Conservation (phyloP, 495 filamentous ascomycete species). For the Collariella sp. region DNA sequence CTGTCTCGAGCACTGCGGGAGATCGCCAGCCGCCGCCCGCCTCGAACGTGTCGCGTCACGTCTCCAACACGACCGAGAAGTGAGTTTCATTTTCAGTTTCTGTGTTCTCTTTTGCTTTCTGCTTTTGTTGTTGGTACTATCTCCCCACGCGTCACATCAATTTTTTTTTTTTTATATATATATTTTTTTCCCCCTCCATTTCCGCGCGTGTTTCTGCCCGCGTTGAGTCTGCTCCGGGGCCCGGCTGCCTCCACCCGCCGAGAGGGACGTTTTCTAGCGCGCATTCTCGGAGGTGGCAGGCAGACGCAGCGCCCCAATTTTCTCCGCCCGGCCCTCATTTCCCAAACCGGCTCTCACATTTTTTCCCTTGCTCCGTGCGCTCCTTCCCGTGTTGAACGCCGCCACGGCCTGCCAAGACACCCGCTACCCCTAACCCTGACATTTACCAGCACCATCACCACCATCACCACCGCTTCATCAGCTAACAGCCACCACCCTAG, state of each 20-base stretch:
- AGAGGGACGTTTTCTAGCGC: constrained; percentile 17
- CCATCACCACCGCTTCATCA: background rate
- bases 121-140: constrained; percentile 1
- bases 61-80: constrained; percentile 38
- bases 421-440: too few relatives aligned
- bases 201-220: constrained; percentile 5
- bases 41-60: constrained; percentile 37
- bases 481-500: constrained; percentile 24
- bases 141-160: background rate
- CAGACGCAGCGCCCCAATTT: constrained; percentile 22
- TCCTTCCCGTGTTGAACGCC: constrained; percentile 21
- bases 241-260: constrained; percentile 19
- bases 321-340: constrained; percentile 28
- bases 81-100: constrained; percentile 24
- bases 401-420: background rate
- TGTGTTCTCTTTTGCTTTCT: constrained; percentile 1
- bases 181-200: constrained; percentile 10
- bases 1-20: constrained; percentile 32
- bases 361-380: constrained; percentile 26
- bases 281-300: constrained; percentile 22
- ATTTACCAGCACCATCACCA: too few relatives aligned
- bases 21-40: constrained; percentile 36
- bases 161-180: constrained; percentile 13
- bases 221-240: too few relatives aligned
- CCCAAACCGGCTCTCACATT: constrained; percentile 21